Percentiles rank a stretch among this genome's conserved stretches.
phyloP scores from a whole-genome alignment of 108 stramenopile species.

The Cyclotella kingstonii region DNA sequence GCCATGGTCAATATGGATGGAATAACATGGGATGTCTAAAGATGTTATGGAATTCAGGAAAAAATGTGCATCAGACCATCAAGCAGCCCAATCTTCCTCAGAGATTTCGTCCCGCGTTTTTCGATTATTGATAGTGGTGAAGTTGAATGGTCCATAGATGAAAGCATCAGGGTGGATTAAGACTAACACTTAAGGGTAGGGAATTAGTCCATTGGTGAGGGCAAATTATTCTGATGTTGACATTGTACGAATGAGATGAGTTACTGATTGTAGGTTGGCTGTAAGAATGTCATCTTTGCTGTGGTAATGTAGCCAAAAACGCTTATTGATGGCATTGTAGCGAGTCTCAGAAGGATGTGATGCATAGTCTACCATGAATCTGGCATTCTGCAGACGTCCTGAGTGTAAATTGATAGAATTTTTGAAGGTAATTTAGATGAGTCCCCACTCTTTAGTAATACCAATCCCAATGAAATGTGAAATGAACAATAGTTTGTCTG shows the following conservation, averaged over 20 bases:
- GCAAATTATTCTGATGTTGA: conserved; percentile 1
- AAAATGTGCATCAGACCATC: neutral
- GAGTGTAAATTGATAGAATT: neutral
- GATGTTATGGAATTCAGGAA: neutral
- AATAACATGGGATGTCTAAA: neutral
- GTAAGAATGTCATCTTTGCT: neutral
- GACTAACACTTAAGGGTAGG: neutral
- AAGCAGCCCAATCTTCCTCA: conserved; percentile 3
- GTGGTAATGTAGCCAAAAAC: conserved; percentile 24
- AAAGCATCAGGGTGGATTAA: neutral
- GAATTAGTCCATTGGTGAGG: neutral
- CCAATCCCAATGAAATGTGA: conserved; percentile 5
- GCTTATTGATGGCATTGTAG: conserved; percentile 6
- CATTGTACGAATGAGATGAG: conserved; percentile 6
- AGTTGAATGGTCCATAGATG: conserved; percentile 22
- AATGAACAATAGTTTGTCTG: conserved; percentile 12
- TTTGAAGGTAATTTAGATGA: neutral
- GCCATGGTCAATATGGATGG: neutral
- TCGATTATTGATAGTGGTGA: conserved; percentile 4
- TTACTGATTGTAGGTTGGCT: neutral
- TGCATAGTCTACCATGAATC: conserved; percentile 9
- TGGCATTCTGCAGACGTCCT: conserved; percentile 4
- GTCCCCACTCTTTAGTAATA: too few relatives aligned
- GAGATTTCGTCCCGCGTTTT: conserved; percentile 9
- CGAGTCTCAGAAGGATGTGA: conserved; percentile 1